Evolutionary conservation across 108 stramenopile species (phyloP), one percentile per base, ranked within the genome.

Genomic region (Cyclostephanos invisitatus): DNA sequence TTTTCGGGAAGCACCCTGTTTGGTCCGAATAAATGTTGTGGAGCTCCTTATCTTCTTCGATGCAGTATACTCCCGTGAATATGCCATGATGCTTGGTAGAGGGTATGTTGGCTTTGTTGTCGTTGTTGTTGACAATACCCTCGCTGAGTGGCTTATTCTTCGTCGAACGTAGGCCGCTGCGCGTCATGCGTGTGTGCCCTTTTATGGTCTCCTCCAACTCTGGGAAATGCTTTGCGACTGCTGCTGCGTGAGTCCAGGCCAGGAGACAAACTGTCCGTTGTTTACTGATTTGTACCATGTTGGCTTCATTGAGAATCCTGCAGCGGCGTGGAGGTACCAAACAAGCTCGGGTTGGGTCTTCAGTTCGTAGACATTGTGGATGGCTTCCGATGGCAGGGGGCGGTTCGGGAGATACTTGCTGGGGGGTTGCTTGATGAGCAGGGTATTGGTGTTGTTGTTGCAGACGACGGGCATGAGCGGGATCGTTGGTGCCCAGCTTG

Each of bases 1-100:
- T 35, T 5, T 44, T 48, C 8, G 67, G 55, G 36, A 86, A 78
- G 0, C 47, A 27, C 2, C 85, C 85, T 1, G 82, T 86, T 57
- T 81, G 76, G 35, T 85, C 84, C 9, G 75, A 69, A 66, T 68
- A 81, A 32, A 73, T 73, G 35, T 68, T 56, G 15, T 18, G 49
- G 27, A 22, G 24, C 9, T 7, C 18, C 14, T 46, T 15, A 7
- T 53, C 15, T 0, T 35, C 50, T 1, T 54, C 28, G 20, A 53
- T 7, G 51, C 18, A 0, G 11, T 67, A 29, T 21, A 53, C 48
- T 2, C 2, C 4, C 5, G 20, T 14, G 9, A 51, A 24, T 3
- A 67, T 54, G 50, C 25, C 22, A 5, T 25, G 22, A 0, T 20
- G 5, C 12, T 63, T 44, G 5, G 36, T 63, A 0, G 17, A 10